Conservation (phyloP, 192 early-diverging fungal species). For the Dissophora ornata region DNA sequence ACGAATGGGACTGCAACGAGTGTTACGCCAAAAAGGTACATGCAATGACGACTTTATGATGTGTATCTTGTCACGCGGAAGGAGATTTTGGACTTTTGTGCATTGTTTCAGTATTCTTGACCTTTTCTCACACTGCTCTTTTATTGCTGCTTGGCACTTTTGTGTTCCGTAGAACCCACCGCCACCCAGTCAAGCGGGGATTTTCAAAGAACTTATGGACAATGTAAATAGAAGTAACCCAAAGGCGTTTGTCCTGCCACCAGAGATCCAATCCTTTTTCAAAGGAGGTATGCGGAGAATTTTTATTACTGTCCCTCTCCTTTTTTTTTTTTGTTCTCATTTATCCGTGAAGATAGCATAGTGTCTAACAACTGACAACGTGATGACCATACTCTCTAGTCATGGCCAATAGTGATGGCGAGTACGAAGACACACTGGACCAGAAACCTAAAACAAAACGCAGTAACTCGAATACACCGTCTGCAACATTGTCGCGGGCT, state of each 20-base stretch:
- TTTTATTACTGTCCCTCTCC: neutral
- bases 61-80: too few species aligned
- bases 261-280: conserved; percentile 34
- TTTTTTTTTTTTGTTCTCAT: neutral
- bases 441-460: conserved; percentile 43
- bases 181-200: conserved; percentile 20
- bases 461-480: conserved; percentile 2
- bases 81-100: too few species aligned
- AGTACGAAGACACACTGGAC: conserved; percentile 53
- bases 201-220: conserved; percentile 56
- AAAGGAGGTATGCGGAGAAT: conserved; percentile 34
- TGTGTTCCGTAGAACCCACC: conserved; percentile 46
- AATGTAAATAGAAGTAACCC: conserved; percentile 58
- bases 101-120: too few species aligned
- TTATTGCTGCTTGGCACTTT: too few species aligned
- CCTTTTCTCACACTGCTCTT: too few species aligned
- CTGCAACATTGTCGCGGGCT: neutral
- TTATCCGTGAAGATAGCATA: too few species aligned
- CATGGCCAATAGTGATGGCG: conserved; percentile 52
- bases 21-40: conserved; percentile 40
- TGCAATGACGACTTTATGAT: neutral
- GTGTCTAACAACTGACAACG: neutral
- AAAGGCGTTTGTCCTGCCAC: conserved; percentile 28
- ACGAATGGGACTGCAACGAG: conserved; percentile 56
- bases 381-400: conserved; percentile 27